phyloP scores from a whole-genome alignment of 805 yeast genomes.

The Kodamaea nitidulidarum region DNA sequence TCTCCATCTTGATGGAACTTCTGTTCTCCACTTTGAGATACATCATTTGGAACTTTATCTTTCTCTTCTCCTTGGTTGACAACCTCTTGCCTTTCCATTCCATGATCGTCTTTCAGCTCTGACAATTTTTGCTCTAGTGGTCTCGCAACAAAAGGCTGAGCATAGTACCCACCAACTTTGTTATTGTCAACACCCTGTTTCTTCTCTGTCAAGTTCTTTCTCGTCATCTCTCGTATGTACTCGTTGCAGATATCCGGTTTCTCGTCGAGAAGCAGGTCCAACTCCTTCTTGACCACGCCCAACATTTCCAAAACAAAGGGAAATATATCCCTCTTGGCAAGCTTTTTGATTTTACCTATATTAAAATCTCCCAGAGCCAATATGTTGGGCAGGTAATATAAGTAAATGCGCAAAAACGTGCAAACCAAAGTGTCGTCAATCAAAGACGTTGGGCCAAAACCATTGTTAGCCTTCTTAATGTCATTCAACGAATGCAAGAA shows the following conservation, averaged over 20 bases:
- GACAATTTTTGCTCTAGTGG: too few species aligned
- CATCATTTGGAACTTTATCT: too few species aligned
- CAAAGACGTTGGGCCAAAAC: conserved; percentile 71
- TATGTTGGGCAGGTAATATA: conserved; percentile 14
- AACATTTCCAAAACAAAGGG: conserved; percentile 37
- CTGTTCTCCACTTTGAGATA: too few species aligned
- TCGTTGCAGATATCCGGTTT: conserved; percentile 29
- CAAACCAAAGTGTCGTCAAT: conserved; percentile 71
- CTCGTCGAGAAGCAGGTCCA: conserved; percentile 3
- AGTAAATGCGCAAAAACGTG: conserved; percentile 51
- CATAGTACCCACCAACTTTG: neutral
- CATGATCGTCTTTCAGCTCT: too few species aligned
- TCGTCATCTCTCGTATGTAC: conserved; percentile 6
- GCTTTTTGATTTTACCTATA: conserved; percentile 28
- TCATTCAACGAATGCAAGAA: conserved; percentile 52
- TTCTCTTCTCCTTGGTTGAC: too few species aligned
- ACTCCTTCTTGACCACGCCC: conserved; percentile 23
- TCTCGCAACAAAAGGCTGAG: neutral
- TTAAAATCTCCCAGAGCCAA: conserved; percentile 22
- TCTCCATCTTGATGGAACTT: too few species aligned
- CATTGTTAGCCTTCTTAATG: conserved; percentile 68
- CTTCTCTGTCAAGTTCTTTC: neutral
- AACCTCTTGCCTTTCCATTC: too few species aligned
- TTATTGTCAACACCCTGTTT: neutral
- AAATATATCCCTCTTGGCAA: conserved; percentile 41